A percentile compares a stretch with the other conserved stretches of the same genome.
Conservation (phyloP, 495 filamentous ascomycete genomes). For the Aspergillus incahuasiensis region DNA sequence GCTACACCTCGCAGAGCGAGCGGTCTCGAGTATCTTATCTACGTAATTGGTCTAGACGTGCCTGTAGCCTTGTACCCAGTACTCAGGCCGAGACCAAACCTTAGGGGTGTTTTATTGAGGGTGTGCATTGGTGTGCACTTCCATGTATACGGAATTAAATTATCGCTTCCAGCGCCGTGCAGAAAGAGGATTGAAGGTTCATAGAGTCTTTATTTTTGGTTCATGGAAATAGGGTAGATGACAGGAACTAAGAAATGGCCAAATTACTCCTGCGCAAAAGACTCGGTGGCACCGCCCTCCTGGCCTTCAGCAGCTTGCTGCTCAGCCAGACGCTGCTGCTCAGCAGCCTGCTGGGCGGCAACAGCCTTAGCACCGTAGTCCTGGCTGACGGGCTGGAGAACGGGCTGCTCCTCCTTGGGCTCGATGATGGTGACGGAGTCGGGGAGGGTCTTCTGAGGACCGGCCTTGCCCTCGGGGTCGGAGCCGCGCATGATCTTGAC, state of each 20-base stretch:
- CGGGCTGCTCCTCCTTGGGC: slow-evolving; percentile 96
- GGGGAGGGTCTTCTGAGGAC: slow-evolving; percentile 91
- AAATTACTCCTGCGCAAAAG: slow-evolving; percentile 45
- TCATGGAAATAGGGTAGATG: slow-evolving; percentile 42
- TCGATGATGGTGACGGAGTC: slow-evolving; percentile 99
- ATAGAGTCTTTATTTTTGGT: slow-evolving; percentile 41
- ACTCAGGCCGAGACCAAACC: too few relatives aligned
- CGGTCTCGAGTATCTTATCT: too few relatives aligned
- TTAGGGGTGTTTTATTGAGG: too few relatives aligned
- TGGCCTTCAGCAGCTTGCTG: slow-evolving; percentile 50
- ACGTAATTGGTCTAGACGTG: too few relatives aligned
- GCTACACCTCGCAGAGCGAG: too few relatives aligned
- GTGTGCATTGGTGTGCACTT: too few relatives aligned
- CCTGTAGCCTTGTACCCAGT: too few relatives aligned
- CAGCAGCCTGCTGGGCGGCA: slow-evolving; percentile 76
- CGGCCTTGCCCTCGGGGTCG: slow-evolving; percentile 98
- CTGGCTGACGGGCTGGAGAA: slow-evolving; percentile 89
- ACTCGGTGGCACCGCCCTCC: slow-evolving; percentile 43
- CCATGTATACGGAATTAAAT: too few relatives aligned
- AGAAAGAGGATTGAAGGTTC: slow-evolving; percentile 27
- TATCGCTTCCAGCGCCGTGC: not conserved
- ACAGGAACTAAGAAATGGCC: slow-evolving; percentile 31
- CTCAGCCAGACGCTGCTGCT: slow-evolving; percentile 62
- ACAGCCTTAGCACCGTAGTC: slow-evolving; percentile 98
- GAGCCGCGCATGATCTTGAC: slow-evolving; percentile 99